Base-by-base conservation (phyloP, 2,329 filamentous ascomycete genomes). In the Davidsoniella virescens region DNA sequence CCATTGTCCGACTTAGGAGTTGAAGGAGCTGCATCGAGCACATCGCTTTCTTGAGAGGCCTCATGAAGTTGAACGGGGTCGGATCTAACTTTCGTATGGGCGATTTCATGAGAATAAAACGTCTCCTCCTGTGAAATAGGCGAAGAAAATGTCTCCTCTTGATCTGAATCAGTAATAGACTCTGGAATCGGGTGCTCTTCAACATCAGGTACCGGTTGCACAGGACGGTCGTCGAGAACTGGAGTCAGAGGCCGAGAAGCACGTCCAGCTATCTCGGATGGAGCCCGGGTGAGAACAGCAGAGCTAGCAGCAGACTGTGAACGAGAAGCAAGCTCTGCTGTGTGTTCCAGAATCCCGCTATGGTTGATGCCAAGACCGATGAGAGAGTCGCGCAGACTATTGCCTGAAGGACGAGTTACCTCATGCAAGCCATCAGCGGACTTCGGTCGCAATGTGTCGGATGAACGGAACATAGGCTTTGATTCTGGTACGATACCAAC, bases 291-390 rank as follows among this genome's bases (percentile, higher is more conserved):
- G 8, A 17, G 14, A 38, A 25, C 43, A 23, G 7, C 9, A 6
- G 25, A 26, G 29, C 7, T 36, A 29, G 43, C 9, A 12, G 23
- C 43, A 44, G 23, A 26, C 23, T 45, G 9, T 20, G 43, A 29
- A 37, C 45, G 16, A 9, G 33, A 42, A 23, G 26, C 44, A 25
- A 43, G 5, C 10, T 47, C 39, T 6, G 23, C 50, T 18, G 40
- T 29, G 12, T 52, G 20, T 12, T 18, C 39, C 6, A 23, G 14
- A 18, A 51, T 33, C n/a, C 43, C 49, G 12, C 44, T 47, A n/a
- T 46, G 10, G 26, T 51, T 44, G 20, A 46, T 42, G 14, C 50
- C 45, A 6, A 49, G 45, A 14, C 45, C 50, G n/a, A 77, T 59
- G 40, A 64, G 60, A 43, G 42, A 23, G 4, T 33, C 25, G 44